These are phyloP conservation scores for Viola odorata DNA, from an alignment of 345 rosid genomes.

Conservation along the genomic window DNA sequence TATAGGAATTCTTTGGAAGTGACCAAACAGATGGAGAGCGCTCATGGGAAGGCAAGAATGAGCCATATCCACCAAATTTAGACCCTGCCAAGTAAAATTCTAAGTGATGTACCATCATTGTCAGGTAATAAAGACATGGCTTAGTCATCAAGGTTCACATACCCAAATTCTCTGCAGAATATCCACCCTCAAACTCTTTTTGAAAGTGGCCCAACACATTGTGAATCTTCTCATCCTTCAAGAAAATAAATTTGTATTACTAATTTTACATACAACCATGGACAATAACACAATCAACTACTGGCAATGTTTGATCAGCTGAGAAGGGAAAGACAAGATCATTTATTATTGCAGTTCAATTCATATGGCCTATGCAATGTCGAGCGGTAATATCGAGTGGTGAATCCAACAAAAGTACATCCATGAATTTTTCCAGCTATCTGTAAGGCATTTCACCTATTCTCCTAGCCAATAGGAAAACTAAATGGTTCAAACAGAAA, in stretches of 20 bases:
- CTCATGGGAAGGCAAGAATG: slow-evolving; percentile 56
- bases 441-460: too few relatives aligned
- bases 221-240: slow-evolving; percentile 65
- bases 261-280: slow-evolving; percentile 10
- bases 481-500: too few relatives aligned
- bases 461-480: too few relatives aligned
- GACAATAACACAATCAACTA: background rate
- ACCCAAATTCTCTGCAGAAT: slow-evolving; percentile 51
- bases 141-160: slow-evolving; percentile 26
- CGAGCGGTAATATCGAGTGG: too few relatives aligned
- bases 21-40: slow-evolving; percentile 23
- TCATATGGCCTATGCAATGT: too few relatives aligned
- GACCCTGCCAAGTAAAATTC: slow-evolving; percentile 45
- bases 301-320: too few relatives aligned
- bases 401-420: too few relatives aligned
- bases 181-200: slow-evolving; percentile 44
- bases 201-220: slow-evolving; percentile 62
- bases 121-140: slow-evolving; percentile 1
- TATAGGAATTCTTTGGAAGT: slow-evolving; percentile 32
- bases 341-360: too few relatives aligned
- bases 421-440: too few relatives aligned
- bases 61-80: slow-evolving; percentile 53
- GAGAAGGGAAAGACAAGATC: too few relatives aligned
- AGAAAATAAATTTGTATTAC: slow-evolving; percentile 20
- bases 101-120: slow-evolving; percentile 11